Evolutionary conservation across 1,139 yeast genomes (phyloP).

Genomic region (Pichia sp.): DNA sequence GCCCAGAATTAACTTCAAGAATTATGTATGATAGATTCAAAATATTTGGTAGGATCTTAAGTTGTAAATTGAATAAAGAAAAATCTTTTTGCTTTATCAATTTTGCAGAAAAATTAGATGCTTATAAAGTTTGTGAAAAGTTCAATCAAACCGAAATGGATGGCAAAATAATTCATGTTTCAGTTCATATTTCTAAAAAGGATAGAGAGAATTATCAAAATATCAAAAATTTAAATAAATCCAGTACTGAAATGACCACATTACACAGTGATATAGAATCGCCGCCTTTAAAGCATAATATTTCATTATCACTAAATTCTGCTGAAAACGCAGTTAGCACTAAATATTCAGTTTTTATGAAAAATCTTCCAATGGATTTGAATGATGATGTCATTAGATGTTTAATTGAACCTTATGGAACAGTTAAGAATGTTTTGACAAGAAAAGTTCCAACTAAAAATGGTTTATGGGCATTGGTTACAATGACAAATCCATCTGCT

Average conservation of each 20-base stretch:
- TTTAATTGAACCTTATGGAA: slow-evolving; percentile 36
- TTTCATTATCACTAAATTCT: neutral
- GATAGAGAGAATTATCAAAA: slow-evolving; percentile 21
- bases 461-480: slow-evolving; percentile 42
- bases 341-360: slow-evolving; percentile 37
- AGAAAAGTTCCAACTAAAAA: slow-evolving; percentile 33
- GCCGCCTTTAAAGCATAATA: neutral
- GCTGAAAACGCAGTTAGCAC: slow-evolving; percentile 19
- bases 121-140: slow-evolving; percentile 34
- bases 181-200: slow-evolving; percentile 38
- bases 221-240: neutral
- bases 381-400: slow-evolving; percentile 32
- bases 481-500: slow-evolving; percentile 31
- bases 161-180: slow-evolving; percentile 30
- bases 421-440: slow-evolving; percentile 35
- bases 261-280: neutral
- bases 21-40: slow-evolving; percentile 38
- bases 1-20: slow-evolving; percentile 34
- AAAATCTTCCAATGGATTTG: slow-evolving; percentile 36
- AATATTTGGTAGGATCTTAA: slow-evolving; percentile 36
- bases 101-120: slow-evolving; percentile 35
- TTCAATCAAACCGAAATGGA: slow-evolving; percentile 29
- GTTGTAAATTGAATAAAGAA: slow-evolving; percentile 39
- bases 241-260: neutral
- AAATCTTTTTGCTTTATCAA: slow-evolving; percentile 42